phyloP scores from a whole-genome alignment of 2,329 filamentous ascomycete genomes.

The Aspergillus flavus region DNA sequence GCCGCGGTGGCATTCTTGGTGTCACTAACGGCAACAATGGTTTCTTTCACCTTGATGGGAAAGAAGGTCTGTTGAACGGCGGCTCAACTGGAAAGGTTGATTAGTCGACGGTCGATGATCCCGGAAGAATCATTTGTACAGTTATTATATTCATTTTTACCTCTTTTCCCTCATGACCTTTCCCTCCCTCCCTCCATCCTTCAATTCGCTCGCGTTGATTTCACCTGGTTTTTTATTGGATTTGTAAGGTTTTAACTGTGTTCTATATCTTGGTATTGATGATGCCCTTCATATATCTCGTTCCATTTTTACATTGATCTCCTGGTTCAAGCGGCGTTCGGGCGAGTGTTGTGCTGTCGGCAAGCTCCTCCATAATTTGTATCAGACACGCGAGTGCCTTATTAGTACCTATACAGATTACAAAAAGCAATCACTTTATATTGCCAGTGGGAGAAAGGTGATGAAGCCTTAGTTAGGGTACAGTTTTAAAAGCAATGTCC shows the following conservation, averaged over 20 bases:
- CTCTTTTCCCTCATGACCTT: slow-evolving; percentile 15
- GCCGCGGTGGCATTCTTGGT: slow-evolving; percentile 40
- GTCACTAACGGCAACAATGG: slow-evolving; percentile 39
- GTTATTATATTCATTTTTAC: slow-evolving; percentile 31
- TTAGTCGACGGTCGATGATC: slow-evolving; percentile 30
- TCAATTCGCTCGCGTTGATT: slow-evolving; percentile 1
- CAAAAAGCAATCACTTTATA: background rate
- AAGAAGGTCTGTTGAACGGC: slow-evolving; percentile 49
- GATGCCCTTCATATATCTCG: slow-evolving; percentile 7
- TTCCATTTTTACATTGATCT: background rate
- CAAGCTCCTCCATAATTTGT: background rate
- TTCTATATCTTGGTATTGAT: slow-evolving; percentile 16
- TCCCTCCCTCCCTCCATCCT: slow-evolving; percentile 11
- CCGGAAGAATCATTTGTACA: slow-evolving; percentile 34
- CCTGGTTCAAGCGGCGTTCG: slow-evolving; percentile 5
- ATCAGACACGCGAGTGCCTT: background rate
- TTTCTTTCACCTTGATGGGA: slow-evolving; percentile 53
- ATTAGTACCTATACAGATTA: background rate
- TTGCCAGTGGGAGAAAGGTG: background rate
- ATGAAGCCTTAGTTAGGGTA: background rate
- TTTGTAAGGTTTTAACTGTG: slow-evolving; percentile 23
- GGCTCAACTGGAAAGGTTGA: slow-evolving; percentile 51
- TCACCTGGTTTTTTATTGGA: slow-evolving; percentile 7
- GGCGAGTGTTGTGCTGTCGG: background rate
- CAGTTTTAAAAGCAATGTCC: background rate